These are phyloP conservation scores for Pythium sukuiense DNA, from an alignment of 352 stramenopile species.

Conservation along the genomic window DNA sequence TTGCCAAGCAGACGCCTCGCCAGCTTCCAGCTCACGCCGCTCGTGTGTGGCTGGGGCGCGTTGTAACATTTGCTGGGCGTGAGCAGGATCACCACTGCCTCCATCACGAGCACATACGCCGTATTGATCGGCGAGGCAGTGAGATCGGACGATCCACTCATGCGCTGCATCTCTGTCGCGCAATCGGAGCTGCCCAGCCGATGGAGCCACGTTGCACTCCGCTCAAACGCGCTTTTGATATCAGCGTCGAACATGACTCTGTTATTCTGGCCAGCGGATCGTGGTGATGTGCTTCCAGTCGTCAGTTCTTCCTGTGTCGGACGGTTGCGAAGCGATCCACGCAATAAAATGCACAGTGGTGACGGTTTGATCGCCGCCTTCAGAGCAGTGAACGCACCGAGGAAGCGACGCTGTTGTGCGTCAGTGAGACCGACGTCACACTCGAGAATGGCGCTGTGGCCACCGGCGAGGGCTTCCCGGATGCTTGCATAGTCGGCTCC, in stretches of 20 bases:
- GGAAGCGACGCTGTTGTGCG: slow-evolving; percentile 51
- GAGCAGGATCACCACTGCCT: slow-evolving; percentile 76
- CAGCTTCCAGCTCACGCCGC: slow-evolving; percentile 71
- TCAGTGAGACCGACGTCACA: slow-evolving; percentile 74
- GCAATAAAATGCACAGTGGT: slow-evolving; percentile 65
- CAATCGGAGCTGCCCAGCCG: slow-evolving; percentile 22
- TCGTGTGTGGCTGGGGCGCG: slow-evolving; percentile 43
- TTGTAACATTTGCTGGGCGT: slow-evolving; percentile 70
- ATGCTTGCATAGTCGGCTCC: slow-evolving; percentile 27
- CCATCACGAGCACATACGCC: slow-evolving; percentile 69
- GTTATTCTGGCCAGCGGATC: not conserved
- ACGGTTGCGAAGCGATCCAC: slow-evolving; percentile 53
- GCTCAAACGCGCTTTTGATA: slow-evolving; percentile 56
- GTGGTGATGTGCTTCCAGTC: not conserved
- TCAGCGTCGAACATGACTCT: slow-evolving; percentile 1
- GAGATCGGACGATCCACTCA: slow-evolving; percentile 19
- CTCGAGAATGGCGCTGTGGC: slow-evolving; percentile 72
- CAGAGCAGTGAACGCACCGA: slow-evolving; percentile 60
- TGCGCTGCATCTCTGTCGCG: slow-evolving; percentile 31
- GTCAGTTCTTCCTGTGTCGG: slow-evolving; percentile 19
- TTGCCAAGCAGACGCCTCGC: slow-evolving; percentile 51
- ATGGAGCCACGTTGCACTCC: slow-evolving; percentile 30
- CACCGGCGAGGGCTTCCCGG: slow-evolving; percentile 37
- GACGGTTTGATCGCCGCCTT: slow-evolving; percentile 62
- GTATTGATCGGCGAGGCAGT: not conserved